A percentile compares a stretch with the other conserved stretches of the same genome.
Conservation (phyloP, 2,329 filamentous ascomycete genomes). For the Aureobasidium sp. region DNA sequence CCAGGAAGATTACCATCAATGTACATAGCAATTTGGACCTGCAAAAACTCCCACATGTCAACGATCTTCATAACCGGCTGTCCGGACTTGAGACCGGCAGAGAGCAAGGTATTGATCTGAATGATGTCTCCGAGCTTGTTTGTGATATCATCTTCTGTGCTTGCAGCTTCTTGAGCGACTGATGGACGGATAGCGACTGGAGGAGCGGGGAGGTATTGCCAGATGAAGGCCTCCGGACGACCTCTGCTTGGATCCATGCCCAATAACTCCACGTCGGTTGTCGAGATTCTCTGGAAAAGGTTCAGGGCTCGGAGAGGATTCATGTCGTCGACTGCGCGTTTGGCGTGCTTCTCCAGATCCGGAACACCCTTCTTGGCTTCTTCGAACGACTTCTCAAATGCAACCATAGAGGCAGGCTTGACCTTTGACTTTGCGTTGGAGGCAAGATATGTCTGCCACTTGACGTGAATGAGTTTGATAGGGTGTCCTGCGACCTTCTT, state of each 20-base stretch:
- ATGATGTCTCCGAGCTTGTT: conserved; percentile 96
- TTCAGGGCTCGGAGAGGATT: conserved; percentile 85
- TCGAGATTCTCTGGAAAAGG: conserved; percentile 80
- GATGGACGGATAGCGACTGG: conserved; percentile 92
- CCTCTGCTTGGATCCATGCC: conserved; percentile 74
- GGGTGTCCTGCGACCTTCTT: conserved; percentile 74
- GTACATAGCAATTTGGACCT: conserved; percentile 93
- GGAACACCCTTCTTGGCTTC: conserved; percentile 69
- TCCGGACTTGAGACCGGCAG: conserved; percentile 73
- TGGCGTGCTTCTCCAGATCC: conserved; percentile 83
- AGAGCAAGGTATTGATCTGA: conserved; percentile 81
- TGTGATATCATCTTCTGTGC: conserved; percentile 93
- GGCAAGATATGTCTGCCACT: conserved; percentile 79
- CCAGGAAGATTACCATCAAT: conserved; percentile 96
- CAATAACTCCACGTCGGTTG: conserved; percentile 81
- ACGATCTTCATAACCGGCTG: conserved; percentile 83
- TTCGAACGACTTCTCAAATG: conserved; percentile 79
- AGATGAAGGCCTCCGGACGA: conserved; percentile 92
- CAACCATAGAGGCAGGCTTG: conserved; percentile 70
- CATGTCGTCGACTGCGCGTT: conserved; percentile 89
- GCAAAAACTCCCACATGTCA: conserved; percentile 97
- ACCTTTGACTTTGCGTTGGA: conserved; percentile 82
- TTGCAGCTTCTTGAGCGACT: conserved; percentile 85
- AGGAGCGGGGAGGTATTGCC: conserved; percentile 91
- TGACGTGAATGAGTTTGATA: conserved; percentile 92